Evolutionary conservation across 2,329 filamentous ascomycete species (phyloP).

Genomic region (Thelonectria blattea): DNA sequence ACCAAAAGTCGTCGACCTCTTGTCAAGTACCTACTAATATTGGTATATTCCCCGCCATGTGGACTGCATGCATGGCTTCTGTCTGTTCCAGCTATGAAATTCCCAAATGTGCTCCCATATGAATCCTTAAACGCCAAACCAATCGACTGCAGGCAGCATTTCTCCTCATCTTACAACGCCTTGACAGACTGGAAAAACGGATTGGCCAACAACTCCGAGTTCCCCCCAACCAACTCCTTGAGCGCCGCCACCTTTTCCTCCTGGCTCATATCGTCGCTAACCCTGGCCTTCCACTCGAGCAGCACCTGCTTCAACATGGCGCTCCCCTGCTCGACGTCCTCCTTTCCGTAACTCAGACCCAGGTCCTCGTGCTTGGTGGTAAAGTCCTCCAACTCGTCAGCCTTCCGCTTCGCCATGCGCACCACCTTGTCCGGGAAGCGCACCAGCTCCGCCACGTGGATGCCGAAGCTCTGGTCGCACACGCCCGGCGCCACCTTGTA

Average conservation of each 20-base stretch:
- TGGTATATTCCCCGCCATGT: not conserved
- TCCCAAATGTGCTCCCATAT: not conserved
- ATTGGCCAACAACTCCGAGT: conserved; percentile 68
- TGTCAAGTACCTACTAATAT: not conserved
- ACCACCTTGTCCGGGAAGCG: conserved; percentile 97
- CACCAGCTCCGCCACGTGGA: conserved; percentile 96
- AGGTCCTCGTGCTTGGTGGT: conserved; percentile 74
- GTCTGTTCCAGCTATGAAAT: not conserved
- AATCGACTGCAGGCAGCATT: too few species aligned
- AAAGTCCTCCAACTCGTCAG: conserved; percentile 97
- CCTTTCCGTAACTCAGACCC: conserved; percentile 70
- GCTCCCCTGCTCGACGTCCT: conserved; percentile 90
- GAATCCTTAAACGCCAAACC: too few species aligned
- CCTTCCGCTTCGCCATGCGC: conserved; percentile 98
- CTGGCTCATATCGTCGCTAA: conserved; percentile 64
- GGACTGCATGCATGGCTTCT: not conserved
- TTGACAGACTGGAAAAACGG: conserved; percentile 74
- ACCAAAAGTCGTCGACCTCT: not conserved
- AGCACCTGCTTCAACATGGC: conserved; percentile 83
- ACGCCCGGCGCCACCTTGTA: conserved; percentile 97
- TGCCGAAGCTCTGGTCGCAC: conserved; percentile 97
- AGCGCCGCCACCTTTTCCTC: conserved; percentile 81
- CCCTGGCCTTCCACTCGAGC: conserved; percentile 83
- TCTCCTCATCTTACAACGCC: conserved; percentile 58
- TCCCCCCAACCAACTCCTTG: conserved; percentile 77